Evolutionary conservation across 164 flowering plant species (phyloP), one percentile per base, ranked within the genome.

Genomic region (Protea cynaroides): DNA sequence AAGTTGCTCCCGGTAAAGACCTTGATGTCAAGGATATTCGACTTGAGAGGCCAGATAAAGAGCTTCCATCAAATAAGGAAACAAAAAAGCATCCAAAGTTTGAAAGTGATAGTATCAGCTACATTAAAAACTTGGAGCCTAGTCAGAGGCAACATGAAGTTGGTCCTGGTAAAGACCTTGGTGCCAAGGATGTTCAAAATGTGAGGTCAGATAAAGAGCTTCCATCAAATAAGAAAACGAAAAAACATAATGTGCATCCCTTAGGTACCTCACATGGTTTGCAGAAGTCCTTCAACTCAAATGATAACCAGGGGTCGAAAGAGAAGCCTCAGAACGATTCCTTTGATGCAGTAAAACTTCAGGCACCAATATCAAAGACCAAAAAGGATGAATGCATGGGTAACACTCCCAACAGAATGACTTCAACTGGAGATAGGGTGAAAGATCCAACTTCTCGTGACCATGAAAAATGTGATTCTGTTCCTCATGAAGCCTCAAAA

Each of bases 71-170:
- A 34, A 66, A 53, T 50, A 74, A 76, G 68, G 66, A 60, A 9
- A 10, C 24, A 9, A 70, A 74, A 63, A 69, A 70, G 59, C 51
- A 21, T 53, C n/a, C n/a, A n/a, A n/a, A 17, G 22, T 12, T 47
- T 54, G 69, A 62, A n/a, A 65, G 71, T 62, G 70, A 73, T 63
- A 53, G 43, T 19, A 25, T 78, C 11, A 72, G 76, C 56, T 71
- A 79, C 54, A 73, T 25, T 19, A 67, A 76, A 18, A 73, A 76
- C 50, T 78, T 78, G 72, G 18, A 72, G 53, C 72, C 75, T 58
- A 61, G 69, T 15, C 63, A 71, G 57, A 25, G 25, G 12, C 59
- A 69, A 65, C 55, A 61, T 23, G 61, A 74, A 52, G 71, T 49
- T 40, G 51, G 56, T 57, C 66, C 75, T 68, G 58, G 51, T 36